Evolutionary conservation across 2,329 filamentous ascomycete species (phyloP).

Genomic region (Colletotrichum liriopes): DNA sequence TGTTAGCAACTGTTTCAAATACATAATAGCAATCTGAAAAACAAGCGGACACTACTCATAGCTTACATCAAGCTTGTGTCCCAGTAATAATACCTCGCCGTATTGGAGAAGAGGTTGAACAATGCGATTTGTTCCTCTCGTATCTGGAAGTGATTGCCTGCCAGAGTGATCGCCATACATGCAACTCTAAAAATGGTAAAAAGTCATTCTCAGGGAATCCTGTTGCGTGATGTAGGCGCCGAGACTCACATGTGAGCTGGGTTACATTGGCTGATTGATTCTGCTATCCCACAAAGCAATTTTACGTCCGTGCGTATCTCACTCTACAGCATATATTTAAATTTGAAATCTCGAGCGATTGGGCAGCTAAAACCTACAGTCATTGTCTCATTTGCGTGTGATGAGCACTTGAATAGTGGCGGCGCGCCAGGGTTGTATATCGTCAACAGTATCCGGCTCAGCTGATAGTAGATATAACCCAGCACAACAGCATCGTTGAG

Average conservation of each 20-base stretch:
- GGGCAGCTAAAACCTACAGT: constrained; percentile 45
- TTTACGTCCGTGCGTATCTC: constrained; percentile 25
- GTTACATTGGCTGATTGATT: constrained; percentile 2
- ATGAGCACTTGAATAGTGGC: constrained; percentile 42
- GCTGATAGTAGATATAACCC: constrained; percentile 48
- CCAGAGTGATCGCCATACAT: constrained; percentile 49
- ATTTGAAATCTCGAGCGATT: constrained; percentile 29
- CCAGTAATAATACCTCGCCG: constrained; percentile 37
- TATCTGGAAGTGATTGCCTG: constrained; percentile 56
- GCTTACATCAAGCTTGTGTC: constrained; percentile 19
- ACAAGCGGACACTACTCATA: background rate
- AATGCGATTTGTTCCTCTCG: constrained; percentile 55
- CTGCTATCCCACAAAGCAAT: constrained; percentile 15
- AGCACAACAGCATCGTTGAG: constrained; percentile 49
- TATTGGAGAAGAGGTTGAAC: constrained; percentile 52
- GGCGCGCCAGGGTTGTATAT: constrained; percentile 49
- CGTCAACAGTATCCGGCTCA: constrained; percentile 48
- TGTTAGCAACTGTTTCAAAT: background rate
- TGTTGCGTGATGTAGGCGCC: background rate
- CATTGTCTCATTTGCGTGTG: constrained; percentile 8
- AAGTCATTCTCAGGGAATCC: background rate
- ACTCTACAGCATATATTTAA: background rate
- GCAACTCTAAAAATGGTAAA: constrained; percentile 43
- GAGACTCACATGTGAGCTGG: constrained; percentile 27
- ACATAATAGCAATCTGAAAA: background rate